These are phyloP conservation scores for Pythium aquatile DNA, from an alignment of 352 stramenopile species.

Conservation along the genomic window DNA sequence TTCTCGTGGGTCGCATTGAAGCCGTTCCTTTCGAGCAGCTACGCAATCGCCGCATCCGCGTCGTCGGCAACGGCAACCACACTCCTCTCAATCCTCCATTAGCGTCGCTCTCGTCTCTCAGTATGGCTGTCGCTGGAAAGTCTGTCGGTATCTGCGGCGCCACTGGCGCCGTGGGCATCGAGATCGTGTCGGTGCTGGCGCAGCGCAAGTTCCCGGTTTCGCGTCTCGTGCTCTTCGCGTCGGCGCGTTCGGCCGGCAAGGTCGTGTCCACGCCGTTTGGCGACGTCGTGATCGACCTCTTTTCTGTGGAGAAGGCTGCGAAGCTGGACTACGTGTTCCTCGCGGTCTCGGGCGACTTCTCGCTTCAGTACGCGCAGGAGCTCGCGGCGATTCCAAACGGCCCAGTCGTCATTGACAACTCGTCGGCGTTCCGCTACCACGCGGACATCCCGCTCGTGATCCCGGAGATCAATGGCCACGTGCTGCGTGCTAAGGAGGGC, in stretches of 20 bases:
- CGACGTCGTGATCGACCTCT: constrained; percentile 93
- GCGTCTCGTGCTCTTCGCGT: constrained; percentile 95
- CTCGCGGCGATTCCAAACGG: constrained; percentile 81
- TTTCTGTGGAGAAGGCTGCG: constrained; percentile 89
- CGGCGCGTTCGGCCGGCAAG: constrained; percentile 91
- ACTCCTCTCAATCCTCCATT: background rate
- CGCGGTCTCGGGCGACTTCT: constrained; percentile 96
- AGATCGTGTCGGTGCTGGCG: constrained; percentile 93
- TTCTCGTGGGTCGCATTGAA: constrained; percentile 18
- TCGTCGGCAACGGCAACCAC: background rate
- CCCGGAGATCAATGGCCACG: constrained; percentile 94
- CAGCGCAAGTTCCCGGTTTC: constrained; percentile 88
- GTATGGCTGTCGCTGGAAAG: constrained; percentile 60
- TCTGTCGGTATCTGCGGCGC: constrained; percentile 79
- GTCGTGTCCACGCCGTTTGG: constrained; percentile 89
- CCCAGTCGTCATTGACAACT: constrained; percentile 98
- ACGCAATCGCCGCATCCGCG: constrained; percentile 4
- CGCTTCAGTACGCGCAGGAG: constrained; percentile 92
- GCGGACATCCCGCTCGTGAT: constrained; percentile 91
- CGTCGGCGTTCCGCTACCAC: constrained; percentile 95
- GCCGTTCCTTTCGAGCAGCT: constrained; percentile 3
- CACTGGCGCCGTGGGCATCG: constrained; percentile 95
- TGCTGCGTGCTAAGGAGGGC: constrained; percentile 58
- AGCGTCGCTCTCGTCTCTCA: constrained; percentile 3
- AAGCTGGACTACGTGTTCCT: constrained; percentile 97